Base-by-base conservation (phyloP, 2,329 filamentous ascomycete genomes). In the Xylaria sp. region DNA sequence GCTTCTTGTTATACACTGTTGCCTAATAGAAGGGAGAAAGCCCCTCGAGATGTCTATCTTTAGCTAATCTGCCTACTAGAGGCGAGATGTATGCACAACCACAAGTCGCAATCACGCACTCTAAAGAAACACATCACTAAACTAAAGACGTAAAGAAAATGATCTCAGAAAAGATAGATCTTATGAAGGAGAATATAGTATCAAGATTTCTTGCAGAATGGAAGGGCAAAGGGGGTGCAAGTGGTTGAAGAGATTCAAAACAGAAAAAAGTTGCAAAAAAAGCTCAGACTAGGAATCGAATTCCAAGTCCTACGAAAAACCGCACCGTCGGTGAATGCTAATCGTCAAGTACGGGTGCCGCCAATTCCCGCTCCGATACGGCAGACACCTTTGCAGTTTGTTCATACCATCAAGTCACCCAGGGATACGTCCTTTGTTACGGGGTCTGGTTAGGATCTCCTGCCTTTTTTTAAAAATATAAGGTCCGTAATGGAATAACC, bases 351-450 rank as follows among this genome's bases (percentile, higher is more conserved):
- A 17, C 23, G 13, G 36, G 54, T 10, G 20, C 26, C 57, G 20
- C 58, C 9, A 44, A 36, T 60, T 51, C 49, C 66, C 38, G 44
- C 58, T 68, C 66, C 63, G 38, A 68, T 68, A 62, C 51, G 46
- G 66, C 58, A 31, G 28, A 44, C 66, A 59, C 44, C 31, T 68
- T 68, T 68, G 63, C 62, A 38, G 58, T 65, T 66, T 33, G 26
- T 68, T 68, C 66, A 68, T 68, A 68, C 66, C 66, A 46, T 60
- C 44, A 31, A 59, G 66, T 68, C 63, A 66, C 66, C 66, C 63
- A 68, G 66, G 66, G 66, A 59, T 68, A 62, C 66, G 66, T 68
- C 66, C 63, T 68, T 23, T 68, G 51, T 65, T 68, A 7, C 46
- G 62, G 66, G 66, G 66, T 68, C 51, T 44, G 60, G 60, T 63